Conservation (phyloP, 257 asterid species). For the Cordia subcordata region DNA sequence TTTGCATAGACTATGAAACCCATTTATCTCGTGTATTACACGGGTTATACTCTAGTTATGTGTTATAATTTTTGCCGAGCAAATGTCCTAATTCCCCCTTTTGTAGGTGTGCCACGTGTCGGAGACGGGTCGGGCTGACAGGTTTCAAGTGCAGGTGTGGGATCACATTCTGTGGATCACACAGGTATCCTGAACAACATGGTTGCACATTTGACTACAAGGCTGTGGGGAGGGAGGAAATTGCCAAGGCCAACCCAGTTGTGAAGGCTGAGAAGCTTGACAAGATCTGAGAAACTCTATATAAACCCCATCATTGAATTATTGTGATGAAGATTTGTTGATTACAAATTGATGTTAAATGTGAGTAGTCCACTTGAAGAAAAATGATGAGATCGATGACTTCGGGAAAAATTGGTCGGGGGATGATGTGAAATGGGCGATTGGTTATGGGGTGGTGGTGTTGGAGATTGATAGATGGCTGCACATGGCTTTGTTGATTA, state of each 20-base stretch:
- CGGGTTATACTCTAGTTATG: too few species aligned
- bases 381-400: too few species aligned
- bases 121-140: conserved; percentile 36
- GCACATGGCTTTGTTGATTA: too few species aligned
- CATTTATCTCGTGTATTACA: too few species aligned
- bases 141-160: conserved; percentile 53
- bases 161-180: conserved; percentile 39
- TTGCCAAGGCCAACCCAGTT: conserved; percentile 44
- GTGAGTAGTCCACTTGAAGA: too few species aligned
- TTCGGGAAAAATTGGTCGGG: too few species aligned
- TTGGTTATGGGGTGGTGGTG: too few species aligned
- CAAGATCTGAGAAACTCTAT: conserved; percentile 30
- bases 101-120: conserved; percentile 30
- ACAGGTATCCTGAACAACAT: conserved; percentile 48
- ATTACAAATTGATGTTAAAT: not conserved
- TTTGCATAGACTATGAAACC: too few species aligned
- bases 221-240: conserved; percentile 35
- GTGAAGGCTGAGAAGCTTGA: conserved; percentile 36
- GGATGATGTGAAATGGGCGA: too few species aligned
- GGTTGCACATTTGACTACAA: conserved; percentile 40
- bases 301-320: conserved; percentile 3
- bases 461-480: too few species aligned
- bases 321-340: not conserved
- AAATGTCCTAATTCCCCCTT: too few species aligned
- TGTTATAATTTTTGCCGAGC: too few species aligned